These are phyloP conservation scores for Solanum chaucha DNA, from an alignment of 257 asterid species.

Conservation along the genomic window DNA sequence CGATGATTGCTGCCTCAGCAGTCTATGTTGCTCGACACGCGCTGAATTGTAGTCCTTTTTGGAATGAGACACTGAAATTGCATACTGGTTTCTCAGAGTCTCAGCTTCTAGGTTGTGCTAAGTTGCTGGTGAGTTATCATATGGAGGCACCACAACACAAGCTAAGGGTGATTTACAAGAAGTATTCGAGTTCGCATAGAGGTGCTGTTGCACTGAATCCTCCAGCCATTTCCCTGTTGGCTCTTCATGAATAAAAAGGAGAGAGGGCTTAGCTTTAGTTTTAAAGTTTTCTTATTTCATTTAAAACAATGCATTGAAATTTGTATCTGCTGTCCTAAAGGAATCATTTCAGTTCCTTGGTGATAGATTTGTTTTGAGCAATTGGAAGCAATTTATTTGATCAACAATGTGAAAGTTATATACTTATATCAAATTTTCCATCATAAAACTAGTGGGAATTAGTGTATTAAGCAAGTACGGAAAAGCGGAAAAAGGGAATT, in stretches of 20 bases:
- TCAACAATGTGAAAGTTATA: neutral
- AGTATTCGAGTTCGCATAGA: constrained; percentile 37
- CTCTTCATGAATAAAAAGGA: neutral
- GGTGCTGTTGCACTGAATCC: constrained; percentile 50
- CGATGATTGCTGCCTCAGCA: constrained; percentile 91
- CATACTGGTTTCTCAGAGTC: constrained; percentile 8
- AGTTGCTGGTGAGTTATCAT: constrained; percentile 47
- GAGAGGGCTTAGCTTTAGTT: neutral
- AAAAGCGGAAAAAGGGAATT: no score
- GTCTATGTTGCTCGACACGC: constrained; percentile 74
- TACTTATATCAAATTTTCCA: no score
- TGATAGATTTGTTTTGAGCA: neutral
- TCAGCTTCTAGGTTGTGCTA: constrained; percentile 56
- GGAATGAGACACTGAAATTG: constrained; percentile 21
- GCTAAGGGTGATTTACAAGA: constrained; percentile 46
- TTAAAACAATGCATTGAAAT: constrained; percentile 12
- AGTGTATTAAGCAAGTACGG: no score
- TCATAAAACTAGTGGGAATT: no score
- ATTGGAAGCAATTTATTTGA: neutral
- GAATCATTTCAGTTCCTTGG: neutral
- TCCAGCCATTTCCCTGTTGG: constrained; percentile 52
- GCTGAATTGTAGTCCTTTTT: constrained; percentile 34
- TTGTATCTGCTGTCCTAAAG: neutral
- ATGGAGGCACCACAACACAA: constrained; percentile 28
- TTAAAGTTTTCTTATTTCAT: neutral